Percentiles rank a stretch among this genome's conserved stretches.
Evolutionary conservation across 2,329 filamentous ascomycete species (phyloP).

Genomic region (Trichoderma asperellum): DNA sequence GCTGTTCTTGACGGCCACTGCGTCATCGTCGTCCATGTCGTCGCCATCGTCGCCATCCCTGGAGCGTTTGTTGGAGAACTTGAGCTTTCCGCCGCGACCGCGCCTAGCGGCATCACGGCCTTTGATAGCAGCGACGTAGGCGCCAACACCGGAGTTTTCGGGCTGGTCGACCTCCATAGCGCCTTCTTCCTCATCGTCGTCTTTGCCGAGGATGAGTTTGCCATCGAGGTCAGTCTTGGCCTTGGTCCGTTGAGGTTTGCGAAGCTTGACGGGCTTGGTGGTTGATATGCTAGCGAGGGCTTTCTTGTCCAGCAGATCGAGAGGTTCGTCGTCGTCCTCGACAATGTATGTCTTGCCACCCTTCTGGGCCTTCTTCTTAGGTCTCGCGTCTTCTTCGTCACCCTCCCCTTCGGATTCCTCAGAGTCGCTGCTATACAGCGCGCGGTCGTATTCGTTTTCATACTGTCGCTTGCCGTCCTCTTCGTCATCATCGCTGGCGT

Average conservation of each 20-base stretch:
- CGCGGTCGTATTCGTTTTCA: slow-evolving; percentile 92
- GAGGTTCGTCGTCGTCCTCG: slow-evolving; percentile 90
- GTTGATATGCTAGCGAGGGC: slow-evolving; percentile 92
- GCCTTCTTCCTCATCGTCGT: slow-evolving; percentile 52
- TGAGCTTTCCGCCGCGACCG: slow-evolving; percentile 69
- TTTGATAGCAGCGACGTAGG: slow-evolving; percentile 71
- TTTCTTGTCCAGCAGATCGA: slow-evolving; percentile 87
- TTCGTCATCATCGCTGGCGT: slow-evolving; percentile 56
- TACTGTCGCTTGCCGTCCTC: slow-evolving; percentile 63
- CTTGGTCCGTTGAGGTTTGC: slow-evolving; percentile 61
- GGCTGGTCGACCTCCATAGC: slow-evolving; percentile 69
- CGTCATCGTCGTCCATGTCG: slow-evolving; percentile 58
- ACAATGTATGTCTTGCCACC: slow-evolving; percentile 81
- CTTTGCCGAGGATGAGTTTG: slow-evolving; percentile 74
- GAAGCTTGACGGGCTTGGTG: slow-evolving; percentile 74
- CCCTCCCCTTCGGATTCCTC: slow-evolving; percentile 58
- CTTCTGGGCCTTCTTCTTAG: slow-evolving; percentile 58
- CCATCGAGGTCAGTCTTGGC: slow-evolving; percentile 76
- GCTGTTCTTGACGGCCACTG: slow-evolving; percentile 56
- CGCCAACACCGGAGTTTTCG: slow-evolving; percentile 63
- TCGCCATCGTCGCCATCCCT: slow-evolving; percentile 55
- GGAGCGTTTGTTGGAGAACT: slow-evolving; percentile 68
- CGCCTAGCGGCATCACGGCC: slow-evolving; percentile 68
- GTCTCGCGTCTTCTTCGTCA: slow-evolving; percentile 56
- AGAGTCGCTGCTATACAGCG: slow-evolving; percentile 83